Conservation (phyloP, 192 early-diverging fungal species). For the Umbelopsis vinacea region DNA sequence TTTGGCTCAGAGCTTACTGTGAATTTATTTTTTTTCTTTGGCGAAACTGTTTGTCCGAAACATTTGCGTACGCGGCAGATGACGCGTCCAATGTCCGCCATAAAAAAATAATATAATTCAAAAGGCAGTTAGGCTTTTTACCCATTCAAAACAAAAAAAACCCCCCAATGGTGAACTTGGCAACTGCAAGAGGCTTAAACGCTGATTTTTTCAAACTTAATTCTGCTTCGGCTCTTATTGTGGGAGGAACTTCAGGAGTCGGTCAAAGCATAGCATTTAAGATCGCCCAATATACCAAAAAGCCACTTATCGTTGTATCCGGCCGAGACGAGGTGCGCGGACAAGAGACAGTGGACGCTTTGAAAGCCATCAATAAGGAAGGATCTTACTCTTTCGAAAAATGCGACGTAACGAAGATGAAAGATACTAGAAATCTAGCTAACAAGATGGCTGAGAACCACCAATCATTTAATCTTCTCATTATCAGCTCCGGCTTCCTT, state of each 20-base stretch:
- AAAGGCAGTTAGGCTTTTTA: neutral
- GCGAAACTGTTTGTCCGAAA: too few species aligned
- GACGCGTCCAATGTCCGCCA: too few species aligned
- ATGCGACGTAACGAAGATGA: neutral
- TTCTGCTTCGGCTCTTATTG: neutral
- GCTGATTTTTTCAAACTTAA: neutral
- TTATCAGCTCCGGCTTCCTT: neutral
- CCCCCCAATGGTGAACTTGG: neutral
- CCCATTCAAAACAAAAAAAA: neutral
- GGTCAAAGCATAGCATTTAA: conserved; percentile 4
- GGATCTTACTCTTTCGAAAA: neutral
- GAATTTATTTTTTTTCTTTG: too few species aligned
- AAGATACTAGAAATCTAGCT: neutral
- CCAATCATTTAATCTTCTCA: neutral
- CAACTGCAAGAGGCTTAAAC: neutral
- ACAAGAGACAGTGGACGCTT: neutral
- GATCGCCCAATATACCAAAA: neutral
- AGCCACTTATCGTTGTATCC: neutral
- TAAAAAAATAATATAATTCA: too few species aligned
- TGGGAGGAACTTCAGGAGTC: conserved; percentile 4
- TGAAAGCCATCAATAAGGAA: neutral
- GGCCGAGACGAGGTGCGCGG: neutral
- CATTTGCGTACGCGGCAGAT: too few species aligned
- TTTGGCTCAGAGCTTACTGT: too few species aligned
- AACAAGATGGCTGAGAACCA: neutral